These are phyloP conservation scores for Rhodotorula sp. DNA, from an alignment of 1,284 basidiomycete species.

Conservation along the genomic window DNA sequence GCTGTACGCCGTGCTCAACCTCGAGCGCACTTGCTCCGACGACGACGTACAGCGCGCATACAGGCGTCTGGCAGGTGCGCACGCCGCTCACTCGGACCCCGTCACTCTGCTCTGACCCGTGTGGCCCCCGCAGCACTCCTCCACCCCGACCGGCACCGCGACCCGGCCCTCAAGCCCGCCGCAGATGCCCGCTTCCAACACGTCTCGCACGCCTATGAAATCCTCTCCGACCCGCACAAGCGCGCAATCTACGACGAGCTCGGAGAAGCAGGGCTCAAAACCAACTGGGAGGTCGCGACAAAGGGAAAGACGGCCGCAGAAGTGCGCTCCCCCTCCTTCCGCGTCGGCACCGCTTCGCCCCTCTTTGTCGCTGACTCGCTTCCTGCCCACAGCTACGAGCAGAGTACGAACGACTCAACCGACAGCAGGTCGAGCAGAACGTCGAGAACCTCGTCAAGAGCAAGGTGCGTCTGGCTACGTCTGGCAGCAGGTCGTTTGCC, in stretches of 20 bases:
- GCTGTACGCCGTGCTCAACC: conserved; percentile 43
- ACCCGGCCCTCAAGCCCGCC: conserved; percentile 60
- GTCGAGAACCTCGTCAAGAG: conserved; percentile 57
- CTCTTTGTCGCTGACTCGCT: not conserved
- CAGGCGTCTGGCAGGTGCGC: conserved; percentile 36
- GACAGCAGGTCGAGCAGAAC: conserved; percentile 55
- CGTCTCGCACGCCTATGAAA: conserved; percentile 63
- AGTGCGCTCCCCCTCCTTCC: conserved; percentile 52
- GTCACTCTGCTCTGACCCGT: not conserved
- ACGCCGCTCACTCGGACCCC: too few species aligned
- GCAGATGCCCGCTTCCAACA: conserved; percentile 69
- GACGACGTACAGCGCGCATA: conserved; percentile 41
- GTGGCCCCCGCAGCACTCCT: conserved; percentile 58
- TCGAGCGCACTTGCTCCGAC: conserved; percentile 31
- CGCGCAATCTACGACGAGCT: conserved; percentile 75
- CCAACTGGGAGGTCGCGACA: conserved; percentile 55
- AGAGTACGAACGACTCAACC: conserved; percentile 55
- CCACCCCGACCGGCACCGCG: conserved; percentile 79
- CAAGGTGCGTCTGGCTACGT: conserved; percentile 52
- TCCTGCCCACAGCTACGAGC: conserved; percentile 54
- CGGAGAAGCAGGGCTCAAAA: conserved; percentile 63
- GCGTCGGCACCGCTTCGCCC: not conserved
- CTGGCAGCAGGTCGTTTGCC: too few species aligned
- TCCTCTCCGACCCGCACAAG: conserved; percentile 71
- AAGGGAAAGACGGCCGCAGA: conserved; percentile 59